Evolutionary conservation across 192 early-diverging fungal species (phyloP).

Genomic region (Linnemannia hyalina): DNA sequence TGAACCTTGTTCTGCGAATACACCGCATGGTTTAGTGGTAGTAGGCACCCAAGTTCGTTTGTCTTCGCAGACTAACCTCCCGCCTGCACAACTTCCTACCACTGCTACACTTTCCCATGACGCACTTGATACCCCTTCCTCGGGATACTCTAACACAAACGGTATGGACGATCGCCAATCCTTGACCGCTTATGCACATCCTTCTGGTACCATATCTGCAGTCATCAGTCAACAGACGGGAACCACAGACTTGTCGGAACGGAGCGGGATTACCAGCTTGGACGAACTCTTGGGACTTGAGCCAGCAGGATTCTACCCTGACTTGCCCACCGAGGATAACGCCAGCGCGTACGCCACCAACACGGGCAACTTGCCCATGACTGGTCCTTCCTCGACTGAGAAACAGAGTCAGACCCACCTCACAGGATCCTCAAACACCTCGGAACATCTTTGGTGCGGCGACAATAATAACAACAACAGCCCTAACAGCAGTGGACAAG

Average conservation of each 20-base stretch:
- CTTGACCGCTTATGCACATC: neutral
- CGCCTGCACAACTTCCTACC: neutral
- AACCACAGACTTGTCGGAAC: constrained; percentile 19
- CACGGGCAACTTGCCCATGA: constrained; percentile 6
- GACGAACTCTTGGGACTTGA: constrained; percentile 33
- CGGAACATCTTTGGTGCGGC: constrained; percentile 18
- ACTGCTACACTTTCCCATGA: neutral
- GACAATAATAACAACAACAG: constrained; percentile 6
- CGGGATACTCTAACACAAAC: neutral
- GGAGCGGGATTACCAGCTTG: constrained; percentile 20
- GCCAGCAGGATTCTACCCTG: constrained; percentile 6
- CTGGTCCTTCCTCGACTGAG: constrained; percentile 9
- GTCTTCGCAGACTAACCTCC: constrained; percentile 17
- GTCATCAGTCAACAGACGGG: constrained; percentile 29
- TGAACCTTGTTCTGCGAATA: neutral
- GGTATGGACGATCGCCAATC: neutral
- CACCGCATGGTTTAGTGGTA: neutral
- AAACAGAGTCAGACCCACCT: neutral
- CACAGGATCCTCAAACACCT: constrained; percentile 5
- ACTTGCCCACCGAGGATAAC: neutral
- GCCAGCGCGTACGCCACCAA: neutral
- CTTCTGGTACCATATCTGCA: neutral
- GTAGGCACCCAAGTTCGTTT: neutral
- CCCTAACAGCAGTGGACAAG: neutral
- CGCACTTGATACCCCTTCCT: neutral